Percentiles rank a stretch among this genome's conserved stretches.
Conservation (phyloP, 139 green algal species). For the Volvox africanus region DNA sequence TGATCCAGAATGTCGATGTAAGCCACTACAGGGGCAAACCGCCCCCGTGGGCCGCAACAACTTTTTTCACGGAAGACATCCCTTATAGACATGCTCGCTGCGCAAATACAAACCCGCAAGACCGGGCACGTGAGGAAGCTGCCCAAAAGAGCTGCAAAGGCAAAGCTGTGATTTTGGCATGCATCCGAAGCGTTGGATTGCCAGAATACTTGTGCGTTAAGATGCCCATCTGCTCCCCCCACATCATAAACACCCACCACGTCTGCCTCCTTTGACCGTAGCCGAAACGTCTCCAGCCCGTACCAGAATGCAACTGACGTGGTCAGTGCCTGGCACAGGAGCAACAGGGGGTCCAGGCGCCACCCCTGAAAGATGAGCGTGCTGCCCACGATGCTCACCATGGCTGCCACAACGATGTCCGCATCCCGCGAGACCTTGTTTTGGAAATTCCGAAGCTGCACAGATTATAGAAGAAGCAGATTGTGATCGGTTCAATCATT, state of each 20-base stretch:
- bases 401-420: slow-evolving; percentile 78
- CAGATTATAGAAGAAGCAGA: neutral
- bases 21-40: too few relatives aligned
- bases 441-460: slow-evolving; percentile 71
- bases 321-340: slow-evolving; percentile 77
- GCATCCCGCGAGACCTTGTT: slow-evolving; percentile 69
- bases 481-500: neutral
- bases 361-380: slow-evolving; percentile 85
- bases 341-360: slow-evolving; percentile 77
- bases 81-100: too few relatives aligned
- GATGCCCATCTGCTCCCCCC: too few relatives aligned
- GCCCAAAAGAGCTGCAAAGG: too few relatives aligned
- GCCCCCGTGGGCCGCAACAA: too few relatives aligned
- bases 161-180: too few relatives aligned
- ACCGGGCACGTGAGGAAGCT: too few relatives aligned
- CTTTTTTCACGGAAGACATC: too few relatives aligned
- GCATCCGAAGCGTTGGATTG: too few relatives aligned
- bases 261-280: slow-evolving; percentile 54
- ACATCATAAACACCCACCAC: neutral
- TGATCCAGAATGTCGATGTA: too few relatives aligned
- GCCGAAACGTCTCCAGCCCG: slow-evolving; percentile 70
- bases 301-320: slow-evolving; percentile 75
- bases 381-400: slow-evolving; percentile 75
- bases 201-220: too few relatives aligned
- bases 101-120: too few relatives aligned